Percentiles rank a stretch among this genome's conserved stretches.
Evolutionary conservation across 2,329 filamentous ascomycete genomes (phyloP).

Genomic region (Epichloe brachyelytri): DNA sequence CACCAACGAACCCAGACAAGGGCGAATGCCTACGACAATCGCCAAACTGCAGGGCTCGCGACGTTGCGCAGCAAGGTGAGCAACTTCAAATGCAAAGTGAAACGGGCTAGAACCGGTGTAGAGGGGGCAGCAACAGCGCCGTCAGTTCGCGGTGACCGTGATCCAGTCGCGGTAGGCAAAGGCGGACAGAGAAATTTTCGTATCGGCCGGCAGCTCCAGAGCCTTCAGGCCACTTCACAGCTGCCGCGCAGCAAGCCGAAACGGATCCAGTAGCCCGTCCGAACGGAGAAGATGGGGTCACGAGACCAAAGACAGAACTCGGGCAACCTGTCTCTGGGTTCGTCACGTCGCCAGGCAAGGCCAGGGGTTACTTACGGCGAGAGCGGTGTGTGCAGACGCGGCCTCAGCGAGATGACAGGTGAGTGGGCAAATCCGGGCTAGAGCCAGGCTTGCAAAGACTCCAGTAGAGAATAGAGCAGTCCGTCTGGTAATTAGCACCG

Average conservation of each 20-base stretch:
- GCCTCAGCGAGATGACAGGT: not conserved
- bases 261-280: slow-evolving; percentile 4
- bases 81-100: not conserved
- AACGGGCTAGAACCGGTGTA: not conserved
- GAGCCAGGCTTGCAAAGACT: slow-evolving; percentile 3
- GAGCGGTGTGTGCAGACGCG: not conserved
- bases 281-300: slow-evolving; percentile 6
- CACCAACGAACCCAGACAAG: not conserved
- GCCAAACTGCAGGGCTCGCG: not conserved
- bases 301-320: slow-evolving; percentile 1
- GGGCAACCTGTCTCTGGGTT: not conserved
- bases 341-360: not conserved
- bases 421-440: slow-evolving; percentile 4
- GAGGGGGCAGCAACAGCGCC: not conserved
- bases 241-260: slow-evolving; percentile 4
- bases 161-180: slow-evolving; percentile 9
- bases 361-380: not conserved
- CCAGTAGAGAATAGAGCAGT: not conserved
- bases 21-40: not conserved
- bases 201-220: slow-evolving; percentile 11
- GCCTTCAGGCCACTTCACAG: slow-evolving; percentile 7
- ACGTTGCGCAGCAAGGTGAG: not conserved
- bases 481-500: not conserved
- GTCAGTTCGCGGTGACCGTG: slow-evolving; percentile 9
- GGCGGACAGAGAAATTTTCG: slow-evolving; percentile 22